These are phyloP conservation scores for Xerocomellus chrysenteron DNA, from an alignment of 768 basidiomycete genomes.

Conservation along the genomic window DNA sequence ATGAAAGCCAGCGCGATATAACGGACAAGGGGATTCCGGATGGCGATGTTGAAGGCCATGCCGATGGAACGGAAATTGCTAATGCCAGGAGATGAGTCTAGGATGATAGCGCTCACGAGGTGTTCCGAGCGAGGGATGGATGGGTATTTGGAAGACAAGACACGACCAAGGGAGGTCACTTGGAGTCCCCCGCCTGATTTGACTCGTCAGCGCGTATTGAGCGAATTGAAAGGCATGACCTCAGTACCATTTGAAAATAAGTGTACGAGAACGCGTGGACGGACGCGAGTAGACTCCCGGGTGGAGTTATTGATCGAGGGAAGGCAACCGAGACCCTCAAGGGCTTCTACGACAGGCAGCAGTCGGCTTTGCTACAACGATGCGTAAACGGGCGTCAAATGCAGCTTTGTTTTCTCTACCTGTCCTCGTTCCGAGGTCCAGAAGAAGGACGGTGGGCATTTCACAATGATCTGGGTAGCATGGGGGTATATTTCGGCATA, in stretches of 20 bases:
- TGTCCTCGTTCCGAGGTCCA: slow-evolving; percentile 10
- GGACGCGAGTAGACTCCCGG: not conserved
- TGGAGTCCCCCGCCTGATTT: slow-evolving; percentile 24
- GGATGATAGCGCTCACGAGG: slow-evolving; percentile 15
- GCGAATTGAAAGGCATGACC: not conserved
- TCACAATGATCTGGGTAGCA: slow-evolving; percentile 29
- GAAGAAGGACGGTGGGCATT: slow-evolving; percentile 22
- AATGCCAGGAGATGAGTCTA: slow-evolving; percentile 22
- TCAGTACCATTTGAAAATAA: slow-evolving; percentile 31
- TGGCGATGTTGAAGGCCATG: slow-evolving; percentile 21
- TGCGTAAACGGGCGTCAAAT: not conserved
- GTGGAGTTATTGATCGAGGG: not conserved
- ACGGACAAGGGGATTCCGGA: slow-evolving; percentile 22
- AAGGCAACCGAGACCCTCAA: slow-evolving; percentile 25
- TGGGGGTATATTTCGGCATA: slow-evolving; percentile 27
- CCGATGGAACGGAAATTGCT: slow-evolving; percentile 17
- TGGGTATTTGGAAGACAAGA: slow-evolving; percentile 21
- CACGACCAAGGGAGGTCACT: slow-evolving; percentile 15
- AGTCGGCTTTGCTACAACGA: slow-evolving; percentile 16
- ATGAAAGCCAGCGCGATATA: slow-evolving; percentile 12
- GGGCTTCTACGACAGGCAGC: slow-evolving; percentile 22
- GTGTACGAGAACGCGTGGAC: slow-evolving; percentile 26
- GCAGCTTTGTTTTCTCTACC: slow-evolving; percentile 4
- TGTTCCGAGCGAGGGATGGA: not conserved
- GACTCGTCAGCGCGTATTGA: not conserved